A percentile compares a stretch with the other conserved stretches of the same genome.
Conservation (phyloP, 2,329 filamentous ascomycete genomes). For the Rosellinia necatrix region DNA sequence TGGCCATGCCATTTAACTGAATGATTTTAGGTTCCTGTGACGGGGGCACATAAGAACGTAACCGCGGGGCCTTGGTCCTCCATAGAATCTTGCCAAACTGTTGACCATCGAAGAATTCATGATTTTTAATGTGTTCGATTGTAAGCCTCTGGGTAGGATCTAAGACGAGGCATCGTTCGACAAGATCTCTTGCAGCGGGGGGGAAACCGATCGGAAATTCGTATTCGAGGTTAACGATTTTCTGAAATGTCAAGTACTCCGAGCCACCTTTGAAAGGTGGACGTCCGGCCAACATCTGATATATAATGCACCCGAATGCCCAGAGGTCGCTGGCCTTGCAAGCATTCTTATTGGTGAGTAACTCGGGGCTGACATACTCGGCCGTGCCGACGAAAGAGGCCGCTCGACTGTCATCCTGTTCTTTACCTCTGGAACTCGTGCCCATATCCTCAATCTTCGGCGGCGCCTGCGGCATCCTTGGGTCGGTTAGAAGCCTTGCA, state of each 20-base stretch:
- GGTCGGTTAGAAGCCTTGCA: slow-evolving; percentile 82
- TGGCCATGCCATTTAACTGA: slow-evolving; percentile 66
- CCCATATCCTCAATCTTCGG: slow-evolving; percentile 43
- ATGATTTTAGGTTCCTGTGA: slow-evolving; percentile 74
- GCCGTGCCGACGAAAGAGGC: slow-evolving; percentile 97
- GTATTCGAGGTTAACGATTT: slow-evolving; percentile 93
- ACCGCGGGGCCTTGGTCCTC: slow-evolving; percentile 84
- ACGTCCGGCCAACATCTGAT: slow-evolving; percentile 91
- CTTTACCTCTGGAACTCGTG: slow-evolving; percentile 44
- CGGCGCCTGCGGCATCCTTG: slow-evolving; percentile 51
- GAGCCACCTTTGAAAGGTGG: slow-evolving; percentile 96
- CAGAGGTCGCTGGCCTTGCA: slow-evolving; percentile 98
- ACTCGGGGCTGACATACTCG: slow-evolving; percentile 95
- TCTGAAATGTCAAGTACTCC: slow-evolving; percentile 97
- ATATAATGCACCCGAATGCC: slow-evolving; percentile 98
- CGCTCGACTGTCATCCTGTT: slow-evolving; percentile 70
- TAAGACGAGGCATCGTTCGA: slow-evolving; percentile 87
- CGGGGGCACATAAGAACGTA: slow-evolving; percentile 82
- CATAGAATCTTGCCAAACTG: slow-evolving; percentile 83
- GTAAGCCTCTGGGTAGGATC: slow-evolving; percentile 84
- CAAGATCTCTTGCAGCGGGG: slow-evolving; percentile 79
- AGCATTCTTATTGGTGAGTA: slow-evolving; percentile 95
- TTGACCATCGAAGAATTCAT: slow-evolving; percentile 91
- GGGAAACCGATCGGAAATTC: slow-evolving; percentile 91
- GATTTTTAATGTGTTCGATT: slow-evolving; percentile 95